Conservation (phyloP, 306 rosid species). For the Cicer bijugum region DNA sequence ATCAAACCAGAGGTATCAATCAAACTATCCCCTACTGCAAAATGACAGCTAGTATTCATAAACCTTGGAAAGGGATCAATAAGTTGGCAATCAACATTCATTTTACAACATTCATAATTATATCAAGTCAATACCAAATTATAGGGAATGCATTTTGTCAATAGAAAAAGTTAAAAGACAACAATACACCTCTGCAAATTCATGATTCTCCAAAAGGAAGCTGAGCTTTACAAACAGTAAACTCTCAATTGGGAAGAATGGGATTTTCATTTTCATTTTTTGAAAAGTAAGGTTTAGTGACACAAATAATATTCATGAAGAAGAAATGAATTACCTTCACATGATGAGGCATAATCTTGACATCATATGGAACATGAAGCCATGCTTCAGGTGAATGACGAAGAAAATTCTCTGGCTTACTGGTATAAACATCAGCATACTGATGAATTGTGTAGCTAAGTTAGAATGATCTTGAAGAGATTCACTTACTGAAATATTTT, state of each 20-base stretch:
- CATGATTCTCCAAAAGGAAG: conserved; percentile 24
- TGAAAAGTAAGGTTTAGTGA: conserved; percentile 12
- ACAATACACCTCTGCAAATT: conserved; percentile 11
- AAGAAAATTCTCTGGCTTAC: conserved; percentile 94
- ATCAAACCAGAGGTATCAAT: too few relatives aligned
- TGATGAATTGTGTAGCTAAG: conserved; percentile 89
- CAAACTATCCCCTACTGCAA: neutral
- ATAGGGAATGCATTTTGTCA: conserved; percentile 3
- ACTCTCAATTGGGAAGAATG: conserved; percentile 21
- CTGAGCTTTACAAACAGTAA: conserved; percentile 17
- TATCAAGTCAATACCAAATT: conserved; percentile 10
- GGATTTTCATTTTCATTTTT: conserved; percentile 16
- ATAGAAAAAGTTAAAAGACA: conserved; percentile 6
- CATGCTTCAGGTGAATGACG: conserved; percentile 86
- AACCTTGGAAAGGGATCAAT: neutral
- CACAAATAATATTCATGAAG: neutral
- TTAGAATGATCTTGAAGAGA: too few relatives aligned
- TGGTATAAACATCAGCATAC: conserved; percentile 97
- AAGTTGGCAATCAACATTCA: conserved; percentile 11
- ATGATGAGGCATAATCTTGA: conserved; percentile 98
- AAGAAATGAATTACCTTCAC: conserved; percentile 68
- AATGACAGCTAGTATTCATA: neutral
- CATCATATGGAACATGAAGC: conserved; percentile 90
- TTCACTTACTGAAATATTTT: too few relatives aligned
- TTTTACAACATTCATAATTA: conserved; percentile 18